These are phyloP conservation scores for Sporisorium reilianum DNA, from an alignment of 1,284 basidiomycete genomes.

Conservation along the genomic window DNA sequence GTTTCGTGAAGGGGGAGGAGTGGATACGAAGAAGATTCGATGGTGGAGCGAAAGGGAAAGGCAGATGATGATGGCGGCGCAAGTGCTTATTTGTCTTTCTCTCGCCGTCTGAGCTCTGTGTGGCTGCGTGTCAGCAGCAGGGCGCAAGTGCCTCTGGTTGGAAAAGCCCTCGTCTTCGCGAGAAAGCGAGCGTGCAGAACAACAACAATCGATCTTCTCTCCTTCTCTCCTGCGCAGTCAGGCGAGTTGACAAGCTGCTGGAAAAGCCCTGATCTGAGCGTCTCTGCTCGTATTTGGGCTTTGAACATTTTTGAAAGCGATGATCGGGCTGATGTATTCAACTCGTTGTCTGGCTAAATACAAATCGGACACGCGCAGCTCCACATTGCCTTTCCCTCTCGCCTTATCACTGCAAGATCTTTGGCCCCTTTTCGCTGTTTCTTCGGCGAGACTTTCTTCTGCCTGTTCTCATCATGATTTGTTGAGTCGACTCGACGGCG, in stretches of 20 bases:
- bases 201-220: slow-evolving; percentile 19
- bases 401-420: slow-evolving; percentile 33
- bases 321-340: slow-evolving; percentile 19
- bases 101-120: background rate
- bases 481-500: slow-evolving; percentile 28
- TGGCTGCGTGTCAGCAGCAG: background rate
- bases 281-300: background rate
- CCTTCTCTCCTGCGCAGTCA: too few species aligned
- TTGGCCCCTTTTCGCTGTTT: slow-evolving; percentile 15
- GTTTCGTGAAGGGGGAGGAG: slow-evolving; percentile 17
- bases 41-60: slow-evolving; percentile 36
- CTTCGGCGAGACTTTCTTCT: slow-evolving; percentile 31
- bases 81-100: slow-evolving; percentile 1
- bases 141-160: background rate
- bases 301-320: background rate
- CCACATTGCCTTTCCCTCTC: background rate
- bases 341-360: background rate
- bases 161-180: too few species aligned
- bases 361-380: background rate
- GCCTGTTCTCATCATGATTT: slow-evolving; percentile 17
- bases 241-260: slow-evolving; percentile 21
- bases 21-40: slow-evolving; percentile 26
- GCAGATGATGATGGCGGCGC: slow-evolving; percentile 8
- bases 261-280: slow-evolving; percentile 30
- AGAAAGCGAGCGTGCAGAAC: background rate